Evolutionary conservation across 2,329 filamentous ascomycete genomes (phyloP), one percentile per base, ranked within the genome.

Genomic region (Stylonectria norvegica): DNA sequence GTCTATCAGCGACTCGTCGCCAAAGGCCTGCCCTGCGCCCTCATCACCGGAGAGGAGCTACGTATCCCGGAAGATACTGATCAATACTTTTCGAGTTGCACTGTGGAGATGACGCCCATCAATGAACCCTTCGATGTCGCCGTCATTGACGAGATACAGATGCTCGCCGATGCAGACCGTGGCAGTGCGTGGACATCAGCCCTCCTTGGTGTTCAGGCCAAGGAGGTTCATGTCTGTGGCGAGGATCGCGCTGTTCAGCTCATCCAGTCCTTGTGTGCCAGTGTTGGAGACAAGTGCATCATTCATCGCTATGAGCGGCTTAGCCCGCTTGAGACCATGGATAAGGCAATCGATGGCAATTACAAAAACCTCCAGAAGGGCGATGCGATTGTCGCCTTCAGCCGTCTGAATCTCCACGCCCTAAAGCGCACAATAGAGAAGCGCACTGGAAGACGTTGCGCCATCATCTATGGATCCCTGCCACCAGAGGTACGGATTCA

Each of bases 71-170:
- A 81, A 34, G 68, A 75, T 8, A 66, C 69, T 1, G 70, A 81
- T 36, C 65, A 66, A 4, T 74, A 73, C 45, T 83, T 95, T 57
- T 77, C 76, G 42, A 91, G 89, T 59, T 96, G 93, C 59, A 98
- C 93, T 0, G 93, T 98, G 3, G 93, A 98, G 63, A 98, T 98
- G 78, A 66, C 75, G 6, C 76, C 76, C 2, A 59, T 73, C n/a
- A 75, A 68, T 52, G 50, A 65, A 4, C 61, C 63, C 2, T 80
- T 87, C 20, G 91, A 97, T 29, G 90, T 98, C 23, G 91, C 89
- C 2, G 91, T 98, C 51, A 91, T 98, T 48, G 93, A 98, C 59
- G 93, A 98, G 68, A 97, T 98, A 42, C 93, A 98, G 65, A 97
- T 98, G 93, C 88, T 98, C 52, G 83, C 80, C 12, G 83, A 89